Evolutionary conservation across 164 flowering plant species (phyloP).

Genomic region (Echeveria elegans): DNA sequence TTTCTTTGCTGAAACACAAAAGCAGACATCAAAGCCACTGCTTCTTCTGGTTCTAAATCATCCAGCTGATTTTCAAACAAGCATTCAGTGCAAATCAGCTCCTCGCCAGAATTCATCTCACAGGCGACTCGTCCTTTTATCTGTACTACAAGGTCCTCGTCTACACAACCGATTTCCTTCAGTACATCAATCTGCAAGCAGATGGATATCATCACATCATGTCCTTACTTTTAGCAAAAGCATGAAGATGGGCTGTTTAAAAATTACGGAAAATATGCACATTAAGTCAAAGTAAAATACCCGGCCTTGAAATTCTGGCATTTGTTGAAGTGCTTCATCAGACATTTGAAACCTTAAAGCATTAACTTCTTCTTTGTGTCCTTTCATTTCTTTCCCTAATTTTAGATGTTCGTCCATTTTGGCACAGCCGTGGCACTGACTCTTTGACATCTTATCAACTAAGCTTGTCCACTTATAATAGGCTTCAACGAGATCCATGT

Average conservation of each 20-base stretch:
- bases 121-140: constrained; percentile 99
- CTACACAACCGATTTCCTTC: constrained; percentile 81
- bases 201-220: too few relatives aligned
- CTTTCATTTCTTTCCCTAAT: constrained; percentile 44
- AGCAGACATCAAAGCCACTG: constrained; percentile 94
- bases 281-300: constrained; percentile 25
- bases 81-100: constrained; percentile 91
- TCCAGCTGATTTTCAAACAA: constrained; percentile 93
- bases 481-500: constrained; percentile 48
- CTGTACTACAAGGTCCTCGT: constrained; percentile 88
- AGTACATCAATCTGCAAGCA: constrained; percentile 79
- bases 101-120: constrained; percentile 99
- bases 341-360: constrained; percentile 73
- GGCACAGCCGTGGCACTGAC: constrained; percentile 81
- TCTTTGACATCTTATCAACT: constrained; percentile 62
- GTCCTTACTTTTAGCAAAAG: too few relatives aligned
- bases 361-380: constrained; percentile 64
- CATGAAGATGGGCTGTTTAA: background rate
- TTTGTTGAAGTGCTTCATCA: constrained; percentile 96
- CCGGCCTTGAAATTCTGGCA: constrained; percentile 99
- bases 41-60: constrained; percentile 95
- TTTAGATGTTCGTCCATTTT: constrained; percentile 70
- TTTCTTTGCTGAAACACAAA: constrained; percentile 96
- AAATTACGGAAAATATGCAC: background rate
- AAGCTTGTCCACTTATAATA: constrained; percentile 51